Percentiles rank a stretch among this genome's conserved stretches.
Evolutionary conservation across 352 stramenopile species (phyloP).

Genomic region (Phytopythium kandeliae): DNA sequence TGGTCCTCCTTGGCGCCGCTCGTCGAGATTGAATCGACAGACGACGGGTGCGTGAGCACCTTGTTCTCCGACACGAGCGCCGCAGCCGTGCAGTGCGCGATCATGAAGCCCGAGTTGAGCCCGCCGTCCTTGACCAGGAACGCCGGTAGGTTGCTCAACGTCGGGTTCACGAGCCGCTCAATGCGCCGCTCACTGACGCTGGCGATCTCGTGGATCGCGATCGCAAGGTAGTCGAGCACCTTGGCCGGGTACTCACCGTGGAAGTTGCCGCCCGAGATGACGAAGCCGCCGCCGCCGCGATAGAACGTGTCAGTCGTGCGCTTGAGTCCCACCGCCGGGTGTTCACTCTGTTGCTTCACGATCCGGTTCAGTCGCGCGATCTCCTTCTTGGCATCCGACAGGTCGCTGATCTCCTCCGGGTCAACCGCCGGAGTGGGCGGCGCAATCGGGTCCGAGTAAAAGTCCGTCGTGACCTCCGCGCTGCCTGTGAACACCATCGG

Average conservation of each 20-base stretch:
- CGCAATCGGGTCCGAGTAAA: slow-evolving; percentile 15
- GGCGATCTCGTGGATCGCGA: slow-evolving; percentile 81
- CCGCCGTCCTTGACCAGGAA: slow-evolving; percentile 85
- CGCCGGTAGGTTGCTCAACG: slow-evolving; percentile 76
- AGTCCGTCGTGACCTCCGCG: slow-evolving; percentile 62
- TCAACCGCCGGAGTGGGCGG: slow-evolving; percentile 11
- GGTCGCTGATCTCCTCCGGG: slow-evolving; percentile 38
- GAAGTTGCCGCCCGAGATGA: slow-evolving; percentile 90
- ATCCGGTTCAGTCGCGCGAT: slow-evolving; percentile 65
- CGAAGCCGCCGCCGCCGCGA: slow-evolving; percentile 64
- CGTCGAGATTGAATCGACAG: slow-evolving; percentile 87
- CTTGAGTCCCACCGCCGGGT: slow-evolving; percentile 60
- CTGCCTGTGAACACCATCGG: slow-evolving; percentile 84
- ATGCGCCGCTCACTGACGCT: slow-evolving; percentile 84
- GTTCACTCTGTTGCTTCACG: slow-evolving; percentile 38
- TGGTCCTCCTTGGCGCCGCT: slow-evolving; percentile 87
- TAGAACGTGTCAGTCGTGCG: slow-evolving; percentile 81
- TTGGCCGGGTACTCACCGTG: slow-evolving; percentile 89
- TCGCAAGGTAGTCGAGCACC: slow-evolving; percentile 87
- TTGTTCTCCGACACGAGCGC: slow-evolving; percentile 89
- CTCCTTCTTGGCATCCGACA: slow-evolving; percentile 73
- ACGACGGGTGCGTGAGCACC: slow-evolving; percentile 82
- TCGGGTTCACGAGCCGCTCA: slow-evolving; percentile 85
- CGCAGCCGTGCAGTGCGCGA: slow-evolving; percentile 83
- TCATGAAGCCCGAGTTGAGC: slow-evolving; percentile 90